phyloP scores from a whole-genome alignment of 768 basidiomycete genomes.

The Panaeolus cyanescens region DNA sequence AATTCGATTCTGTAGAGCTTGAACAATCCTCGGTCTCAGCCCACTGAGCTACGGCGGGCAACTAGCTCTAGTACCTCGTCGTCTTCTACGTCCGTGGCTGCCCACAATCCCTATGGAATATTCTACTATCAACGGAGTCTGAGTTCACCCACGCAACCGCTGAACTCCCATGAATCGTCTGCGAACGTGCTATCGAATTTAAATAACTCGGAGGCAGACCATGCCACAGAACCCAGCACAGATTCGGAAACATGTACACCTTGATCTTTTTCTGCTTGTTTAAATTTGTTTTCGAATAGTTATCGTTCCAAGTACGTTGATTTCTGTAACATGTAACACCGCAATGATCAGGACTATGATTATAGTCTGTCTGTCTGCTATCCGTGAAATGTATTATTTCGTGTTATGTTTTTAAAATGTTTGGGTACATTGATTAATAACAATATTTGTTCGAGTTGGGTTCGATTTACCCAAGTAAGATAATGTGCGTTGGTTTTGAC shows the following conservation, averaged over 20 bases:
- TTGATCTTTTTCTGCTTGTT: no score
- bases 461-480: neutral
- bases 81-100: neutral
- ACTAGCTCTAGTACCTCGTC: constrained; percentile 14
- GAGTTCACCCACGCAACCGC: neutral
- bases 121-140: neutral
- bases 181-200: no score
- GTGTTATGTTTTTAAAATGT: no score
- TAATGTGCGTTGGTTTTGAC: neutral
- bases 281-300: no score
- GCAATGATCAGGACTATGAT: no score
- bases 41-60: constrained; percentile 14
- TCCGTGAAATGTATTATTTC: no score
- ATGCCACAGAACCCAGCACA: neutral
- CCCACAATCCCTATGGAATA: neutral
- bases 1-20: neutral
- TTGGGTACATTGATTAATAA: no score
- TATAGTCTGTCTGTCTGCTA: no score
- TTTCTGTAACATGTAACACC: no score
- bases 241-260: no score
- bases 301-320: no score
- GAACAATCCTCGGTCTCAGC: neutral
- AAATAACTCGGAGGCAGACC: no score
- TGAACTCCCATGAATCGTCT: neutral
- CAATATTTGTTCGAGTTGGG: neutral